Evolutionary conservation across 345 rosid species (phyloP).

Genomic region (Boechera divaricarpa): DNA sequence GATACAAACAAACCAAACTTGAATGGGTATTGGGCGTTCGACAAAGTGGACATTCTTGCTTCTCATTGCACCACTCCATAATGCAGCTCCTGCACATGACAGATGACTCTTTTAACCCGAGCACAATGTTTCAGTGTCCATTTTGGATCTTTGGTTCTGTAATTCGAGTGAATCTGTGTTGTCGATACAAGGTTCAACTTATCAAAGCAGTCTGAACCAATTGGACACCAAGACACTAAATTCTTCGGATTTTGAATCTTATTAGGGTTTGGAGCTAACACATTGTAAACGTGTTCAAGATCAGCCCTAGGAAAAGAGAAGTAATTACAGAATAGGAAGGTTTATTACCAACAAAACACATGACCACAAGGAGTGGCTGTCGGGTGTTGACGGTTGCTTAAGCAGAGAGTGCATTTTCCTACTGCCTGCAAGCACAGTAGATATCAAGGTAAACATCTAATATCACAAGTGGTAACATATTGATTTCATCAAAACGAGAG

Average conservation of each 20-base stretch:
- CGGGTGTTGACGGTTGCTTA: slow-evolving; percentile 80
- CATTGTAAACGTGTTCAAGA: background rate
- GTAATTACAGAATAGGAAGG: slow-evolving; percentile 7
- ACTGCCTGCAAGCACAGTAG: slow-evolving; percentile 35
- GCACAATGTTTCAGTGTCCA: slow-evolving; percentile 1
- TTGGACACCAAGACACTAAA: background rate
- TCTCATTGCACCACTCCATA: slow-evolving; percentile 98
- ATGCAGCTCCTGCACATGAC: slow-evolving; percentile 77
- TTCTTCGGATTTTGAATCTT: background rate
- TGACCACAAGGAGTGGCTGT: slow-evolving; percentile 95
- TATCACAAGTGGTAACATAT: background rate
- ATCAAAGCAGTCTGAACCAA: background rate
- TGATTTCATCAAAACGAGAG: slow-evolving; percentile 2
- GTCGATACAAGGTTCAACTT: background rate
- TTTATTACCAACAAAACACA: slow-evolving; percentile 82
- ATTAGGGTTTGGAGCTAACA: background rate
- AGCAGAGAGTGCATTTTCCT: slow-evolving; percentile 83
- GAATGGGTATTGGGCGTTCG: slow-evolving; percentile 87
- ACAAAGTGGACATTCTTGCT: slow-evolving; percentile 95
- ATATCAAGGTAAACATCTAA: slow-evolving; percentile 14
- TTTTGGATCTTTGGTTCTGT: slow-evolving; percentile 16
- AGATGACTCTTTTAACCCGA: background rate
- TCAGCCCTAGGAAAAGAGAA: background rate
- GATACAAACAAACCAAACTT: slow-evolving; percentile 79
- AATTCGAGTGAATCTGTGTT: background rate